Evolutionary conservation across 108 stramenopile species (phyloP).

Genomic region (Fragilaria crotonensis): DNA sequence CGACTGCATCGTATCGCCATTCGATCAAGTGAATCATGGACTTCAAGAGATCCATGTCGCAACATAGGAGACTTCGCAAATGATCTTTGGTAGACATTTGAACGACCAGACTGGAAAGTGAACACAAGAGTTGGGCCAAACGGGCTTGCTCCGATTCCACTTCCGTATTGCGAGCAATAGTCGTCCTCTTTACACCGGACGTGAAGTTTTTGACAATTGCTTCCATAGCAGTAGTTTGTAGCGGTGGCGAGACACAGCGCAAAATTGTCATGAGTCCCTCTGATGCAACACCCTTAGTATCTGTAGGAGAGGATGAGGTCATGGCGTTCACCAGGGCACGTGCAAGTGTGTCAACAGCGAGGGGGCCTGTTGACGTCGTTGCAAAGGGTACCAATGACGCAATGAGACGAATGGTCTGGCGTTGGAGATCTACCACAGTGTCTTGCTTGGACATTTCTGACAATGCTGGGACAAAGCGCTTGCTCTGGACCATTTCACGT

Average conservation of each 20-base stretch:
- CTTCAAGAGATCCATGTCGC: conserved; percentile 5
- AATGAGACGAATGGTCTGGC: conserved; percentile 17
- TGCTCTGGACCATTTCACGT: conserved; percentile 8
- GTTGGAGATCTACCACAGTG: conserved; percentile 11
- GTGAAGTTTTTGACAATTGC: neutral
- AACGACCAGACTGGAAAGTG: conserved; percentile 12
- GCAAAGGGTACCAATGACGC: conserved; percentile 17
- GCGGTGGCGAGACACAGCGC: neutral
- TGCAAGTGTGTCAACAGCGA: neutral
- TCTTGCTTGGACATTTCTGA: conserved; percentile 9
- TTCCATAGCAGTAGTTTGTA: neutral
- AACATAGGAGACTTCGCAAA: neutral
- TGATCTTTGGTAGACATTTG: neutral
- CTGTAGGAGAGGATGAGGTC: neutral
- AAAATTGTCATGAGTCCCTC: neutral
- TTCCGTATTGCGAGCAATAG: conserved; percentile 10
- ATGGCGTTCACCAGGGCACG: neutral
- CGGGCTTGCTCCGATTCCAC: conserved; percentile 15
- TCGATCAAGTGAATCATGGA: conserved; percentile 29
- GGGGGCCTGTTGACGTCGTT: neutral
- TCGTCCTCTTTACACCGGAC: conserved; percentile 1
- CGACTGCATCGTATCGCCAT: conserved; percentile 44
- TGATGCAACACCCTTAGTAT: neutral
- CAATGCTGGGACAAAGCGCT: conserved; percentile 19
- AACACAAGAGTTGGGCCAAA: conserved; percentile 7